Evolutionary conservation across 2,329 filamentous ascomycete species (phyloP).

Genomic region (Lachnellula cervina): DNA sequence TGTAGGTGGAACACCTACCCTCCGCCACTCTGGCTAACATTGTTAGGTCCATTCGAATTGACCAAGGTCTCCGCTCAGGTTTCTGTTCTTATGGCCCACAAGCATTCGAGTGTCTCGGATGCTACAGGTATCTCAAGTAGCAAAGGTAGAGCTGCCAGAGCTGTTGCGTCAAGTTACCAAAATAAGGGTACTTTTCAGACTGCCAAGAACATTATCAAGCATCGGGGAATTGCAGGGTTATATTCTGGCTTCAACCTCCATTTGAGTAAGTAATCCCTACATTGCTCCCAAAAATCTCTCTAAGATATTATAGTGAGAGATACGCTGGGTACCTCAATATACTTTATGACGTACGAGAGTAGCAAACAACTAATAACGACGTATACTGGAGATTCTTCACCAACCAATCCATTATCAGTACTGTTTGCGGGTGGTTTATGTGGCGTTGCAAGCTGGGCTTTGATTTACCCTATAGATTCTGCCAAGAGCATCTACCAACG

Average conservation of each 20-base stretch:
- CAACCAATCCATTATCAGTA: constrained; percentile 76
- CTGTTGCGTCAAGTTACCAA: constrained; percentile 63
- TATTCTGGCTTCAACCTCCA: constrained; percentile 80
- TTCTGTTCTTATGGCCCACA: constrained; percentile 67
- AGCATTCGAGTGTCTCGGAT: constrained; percentile 37
- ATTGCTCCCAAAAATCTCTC: background rate
- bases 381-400: constrained; percentile 62
- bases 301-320: constrained; percentile 58
- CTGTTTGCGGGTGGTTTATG: constrained; percentile 75
- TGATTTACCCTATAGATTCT: constrained; percentile 62
- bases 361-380: constrained; percentile 77
- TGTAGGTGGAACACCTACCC: constrained; percentile 46
- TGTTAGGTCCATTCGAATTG: constrained; percentile 71
- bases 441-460: constrained; percentile 77
- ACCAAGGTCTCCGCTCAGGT: constrained; percentile 87
- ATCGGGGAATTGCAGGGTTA: constrained; percentile 66
- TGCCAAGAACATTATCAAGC: constrained; percentile 69
- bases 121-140: constrained; percentile 21
- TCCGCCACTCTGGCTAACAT: constrained; percentile 10
- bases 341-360: constrained; percentile 87
- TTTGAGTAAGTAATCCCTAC: constrained; percentile 56
- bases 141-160: background rate
- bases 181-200: constrained; percentile 74
- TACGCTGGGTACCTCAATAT: constrained; percentile 76
- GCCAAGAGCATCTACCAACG: constrained; percentile 84